Evolutionary conservation across 306 rosid species (phyloP), one percentile per base, ranked within the genome.

Genomic region (Neltuma alba): DNA sequence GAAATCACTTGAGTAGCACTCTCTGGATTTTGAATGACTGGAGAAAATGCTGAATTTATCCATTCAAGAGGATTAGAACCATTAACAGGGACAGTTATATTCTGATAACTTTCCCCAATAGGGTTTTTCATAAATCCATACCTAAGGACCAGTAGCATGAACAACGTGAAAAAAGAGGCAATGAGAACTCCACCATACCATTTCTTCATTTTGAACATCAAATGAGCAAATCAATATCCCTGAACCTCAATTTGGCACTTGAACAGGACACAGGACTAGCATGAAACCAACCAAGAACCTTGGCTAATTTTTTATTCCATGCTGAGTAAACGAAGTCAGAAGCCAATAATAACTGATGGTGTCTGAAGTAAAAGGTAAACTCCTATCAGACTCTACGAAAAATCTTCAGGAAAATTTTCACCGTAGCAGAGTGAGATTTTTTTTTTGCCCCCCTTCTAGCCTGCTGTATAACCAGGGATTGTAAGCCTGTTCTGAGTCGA

Each of bases 71-170:
- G 96, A 89, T 93, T 88, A 18, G 90, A 83, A 48, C 82, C 74
- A 80, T 90, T 95, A 76, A 84, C 31, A 45, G 81, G 66, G 42
- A 85, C 30, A 27, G 92, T 86, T 62, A 70, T 76, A 57, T 80
- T 76, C 75, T 87, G 83, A 87, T 87, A 89, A 85, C 84, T 84
- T 79, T 89, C 80, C 76, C 86, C 78, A 69, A 83, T 76, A 37
- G 97, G 91, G 85, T 83, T 89, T 80, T 85, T 91, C 76, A 85
- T 76, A 81, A 89, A 54, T 79, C 87, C 93, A 78, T 96, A 89
- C 85, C 94, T 87, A 86, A 96, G 85, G 64, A 89, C 76, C 87
- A 88, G 62, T 85, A 95, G 87, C 97, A 85, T 95, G 89, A 90
- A 86, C 81, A 91, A 20, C 91, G 85, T 96, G 89, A 88, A 88